phyloP scores from a whole-genome alignment of 1,284 basidiomycete genomes.

The Ceratobasidium sp. region DNA sequence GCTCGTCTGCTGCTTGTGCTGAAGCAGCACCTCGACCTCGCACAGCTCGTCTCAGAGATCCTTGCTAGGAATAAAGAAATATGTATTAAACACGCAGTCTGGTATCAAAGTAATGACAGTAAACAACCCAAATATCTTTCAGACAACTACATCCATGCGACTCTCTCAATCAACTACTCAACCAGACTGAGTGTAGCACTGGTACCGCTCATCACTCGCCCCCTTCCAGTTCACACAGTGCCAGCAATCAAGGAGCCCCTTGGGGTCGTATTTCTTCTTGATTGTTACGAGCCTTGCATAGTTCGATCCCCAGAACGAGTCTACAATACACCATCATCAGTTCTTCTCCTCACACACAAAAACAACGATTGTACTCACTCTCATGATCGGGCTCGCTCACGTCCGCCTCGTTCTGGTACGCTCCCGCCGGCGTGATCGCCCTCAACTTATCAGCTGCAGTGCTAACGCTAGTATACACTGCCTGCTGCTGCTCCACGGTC shows the following conservation, averaged over 20 bases:
- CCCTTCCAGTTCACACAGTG: conserved; percentile 41
- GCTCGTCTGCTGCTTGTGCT: no score
- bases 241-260: conserved; percentile 42
- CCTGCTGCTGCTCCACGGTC: conserved; percentile 33
- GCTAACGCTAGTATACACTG: conserved; percentile 44
- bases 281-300: conserved; percentile 45
- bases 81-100: background rate
- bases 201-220: conserved; percentile 21
- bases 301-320: conserved; percentile 45
- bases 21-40: no score
- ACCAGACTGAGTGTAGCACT: conserved; percentile 40
- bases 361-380: conserved; percentile 16
- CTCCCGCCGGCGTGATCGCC: conserved; percentile 44
- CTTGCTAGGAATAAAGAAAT: no score
- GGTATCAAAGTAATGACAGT: background rate
- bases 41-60: no score
- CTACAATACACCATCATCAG: background rate
- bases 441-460: conserved; percentile 45
- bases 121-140: background rate
- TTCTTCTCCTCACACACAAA: background rate
- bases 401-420: conserved; percentile 47
- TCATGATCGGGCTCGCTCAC: conserved; percentile 47
- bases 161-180: background rate
- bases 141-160: background rate
- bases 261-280: conserved; percentile 48